Base-by-base conservation (phyloP, 768 basidiomycete species). In the Suillus subluteus region DNA sequence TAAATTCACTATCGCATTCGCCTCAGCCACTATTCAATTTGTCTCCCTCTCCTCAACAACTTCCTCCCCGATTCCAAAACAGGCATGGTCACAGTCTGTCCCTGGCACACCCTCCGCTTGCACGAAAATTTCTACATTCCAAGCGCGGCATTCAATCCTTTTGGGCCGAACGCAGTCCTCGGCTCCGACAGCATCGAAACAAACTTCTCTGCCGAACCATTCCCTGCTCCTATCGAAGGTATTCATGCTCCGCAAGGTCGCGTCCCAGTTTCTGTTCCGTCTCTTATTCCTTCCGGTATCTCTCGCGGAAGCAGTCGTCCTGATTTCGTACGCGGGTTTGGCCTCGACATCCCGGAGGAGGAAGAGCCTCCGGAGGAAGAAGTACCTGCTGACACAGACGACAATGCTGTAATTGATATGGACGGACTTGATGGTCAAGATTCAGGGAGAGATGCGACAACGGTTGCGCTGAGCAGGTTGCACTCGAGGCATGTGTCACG, bases 251-350 rank as follows among this genome's bases (percentile, higher is more conserved):
- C 87, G 21, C 88, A 86, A 72, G 87, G 83, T 58, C 85, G 82
- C 58, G 80, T 84, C 41, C 87, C 84, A 41, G 71, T 83, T 66
- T 76, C 80, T 38, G 76, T 80, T 66, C 73, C 82, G 21, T 79
- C 83, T 23, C 81, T 89, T 46, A 81, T 80, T 8, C 82, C 85
- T 37, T 83, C 83, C 13, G 69, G 46, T 70, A 82, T 59, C 67
- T 82, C 65, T 75, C 82, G 44, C 71, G 83, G 54, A 81, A 83
- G 84, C 65, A 88, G 82, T 54, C 82, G 87, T 43, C 87, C 90
- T 6, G 92, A 95, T 75, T 95, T 94, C 73, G 78, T 79, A 59
- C 84, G 89, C 67, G 93, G 93, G 6, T 95, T 95, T 77, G 92
- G 93, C 13, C 73, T 95, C 65, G 92, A 95, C 67, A 86, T 88